Evolutionary conservation across 2,329 filamentous ascomycete species (phyloP).

Genomic region (Aspergillus sp.): DNA sequence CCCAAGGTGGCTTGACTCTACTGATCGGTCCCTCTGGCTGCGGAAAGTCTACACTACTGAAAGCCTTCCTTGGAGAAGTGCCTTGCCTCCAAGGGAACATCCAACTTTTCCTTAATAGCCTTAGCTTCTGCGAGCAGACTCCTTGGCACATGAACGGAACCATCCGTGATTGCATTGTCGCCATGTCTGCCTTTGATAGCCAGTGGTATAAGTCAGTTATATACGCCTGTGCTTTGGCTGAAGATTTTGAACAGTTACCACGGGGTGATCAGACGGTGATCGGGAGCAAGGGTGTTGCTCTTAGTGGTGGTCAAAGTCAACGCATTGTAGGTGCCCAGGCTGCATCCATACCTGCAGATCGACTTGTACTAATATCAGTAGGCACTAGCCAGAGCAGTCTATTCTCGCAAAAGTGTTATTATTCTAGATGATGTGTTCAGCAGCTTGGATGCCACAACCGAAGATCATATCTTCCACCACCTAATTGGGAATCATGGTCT

Average conservation of each 20-base stretch:
- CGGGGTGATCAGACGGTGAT: conserved; percentile 50
- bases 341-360: background rate
- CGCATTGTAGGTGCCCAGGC: conserved; percentile 43
- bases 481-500: conserved; percentile 51
- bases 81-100: conserved; percentile 38
- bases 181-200: conserved; percentile 38
- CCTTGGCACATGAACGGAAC: conserved; percentile 47
- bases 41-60: conserved; percentile 56
- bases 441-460: conserved; percentile 53
- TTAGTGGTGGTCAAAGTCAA: conserved; percentile 57
- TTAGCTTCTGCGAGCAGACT: conserved; percentile 47
- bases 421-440: conserved; percentile 57
- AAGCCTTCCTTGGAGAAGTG: conserved; percentile 49
- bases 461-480: conserved; percentile 51
- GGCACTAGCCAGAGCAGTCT: conserved; percentile 57
- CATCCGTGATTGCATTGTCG: conserved; percentile 45
- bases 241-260: conserved; percentile 45
- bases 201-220: conserved; percentile 42
- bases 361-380: conserved; percentile 11
- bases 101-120: conserved; percentile 31
- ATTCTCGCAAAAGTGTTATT: conserved; percentile 51
- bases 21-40: conserved; percentile 55
- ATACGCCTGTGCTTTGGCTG: conserved; percentile 39
- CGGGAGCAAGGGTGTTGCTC: conserved; percentile 53
- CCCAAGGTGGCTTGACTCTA: conserved; percentile 50